Base-by-base conservation (phyloP, 805 yeast genomes). In the Groenewaldozyma tartarivorans region DNA sequence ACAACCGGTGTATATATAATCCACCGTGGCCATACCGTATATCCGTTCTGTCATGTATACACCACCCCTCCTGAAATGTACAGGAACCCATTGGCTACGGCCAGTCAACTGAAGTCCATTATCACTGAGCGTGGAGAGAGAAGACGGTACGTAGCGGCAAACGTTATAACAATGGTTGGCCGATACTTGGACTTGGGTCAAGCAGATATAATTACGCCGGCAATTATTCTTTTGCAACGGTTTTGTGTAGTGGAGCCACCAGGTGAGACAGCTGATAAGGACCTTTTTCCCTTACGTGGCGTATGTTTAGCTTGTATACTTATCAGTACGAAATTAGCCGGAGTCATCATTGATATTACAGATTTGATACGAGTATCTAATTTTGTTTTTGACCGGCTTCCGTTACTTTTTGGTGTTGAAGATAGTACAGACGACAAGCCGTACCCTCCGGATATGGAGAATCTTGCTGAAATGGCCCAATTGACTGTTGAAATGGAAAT, bases 161-260 rank as follows among this genome's bases (percentile, higher is more conserved):
- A 38, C 26, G 19, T 34, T 6, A 22, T 39, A 11, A 48, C 44
- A 40, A 31, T 36, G 4, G 40, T 37, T 15, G 50, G 48, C 11
- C 26, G 36, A 3, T 37, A 22, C 20, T 42, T 47, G 20, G 16
- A 29, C 7, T 30, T 39, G 4, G 35, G 35, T 5, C 48, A 47
- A 29, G 29, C 29, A 9, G 17, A 17, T 13, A 39, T 40, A 18
- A 40, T 46, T 2, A 17, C 42, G 5, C 35, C 31, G 20, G 47
- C 46, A 13, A 46, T 46, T 20, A 41, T 46, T 6, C 26, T 35
- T 9, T 16, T 41, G 4, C 46, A 40, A 30, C 33, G 49, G 21
- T 37, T 27, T 21, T 43, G 33, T 31, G 41, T 38, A 4, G 29
- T 24, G 13, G 29, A 24, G 13, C 29, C 29, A 13, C 29, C 13